Base-by-base conservation (phyloP, 2,329 filamentous ascomycete genomes). In the Chaetomium olivaceum region DNA sequence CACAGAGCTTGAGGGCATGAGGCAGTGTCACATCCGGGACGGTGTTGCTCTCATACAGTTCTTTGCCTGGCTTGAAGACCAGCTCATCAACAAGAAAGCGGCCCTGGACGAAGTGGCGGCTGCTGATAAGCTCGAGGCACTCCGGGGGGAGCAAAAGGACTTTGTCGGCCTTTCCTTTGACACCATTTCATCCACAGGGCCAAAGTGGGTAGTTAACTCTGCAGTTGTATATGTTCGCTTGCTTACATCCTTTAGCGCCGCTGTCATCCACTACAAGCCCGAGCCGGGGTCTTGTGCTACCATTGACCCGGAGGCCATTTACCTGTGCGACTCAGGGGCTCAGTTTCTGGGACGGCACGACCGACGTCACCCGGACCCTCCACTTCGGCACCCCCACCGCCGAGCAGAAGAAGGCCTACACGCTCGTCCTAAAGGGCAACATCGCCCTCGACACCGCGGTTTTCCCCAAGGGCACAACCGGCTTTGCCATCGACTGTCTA, bases 251-350 rank as follows among this genome's bases (percentile, higher is more conserved):
- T 43, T n/a, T 46, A 97, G 95, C 76, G 95, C 93, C 65, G 95
- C 95, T 5, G 86, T 99, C 14, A 99, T 99, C 65, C 95, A 99
- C 76, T 99, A 99, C 81, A 91, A 90, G 71, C 93, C 95, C 0
- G 91, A 97, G 74, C 87, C 85, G 63, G 92, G 91, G 23, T 89
- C 84, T 68, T 98, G 94, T 78, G 86, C 93, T 9, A 81, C 86
- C 31, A 92, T 99, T 71, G 92, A 99, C 71, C 92, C 92, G 0
- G 87, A 88, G 7, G 88, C 89, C 16, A 87, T 99, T 65, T 99
- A 99, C 74, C 87, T 99, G 2, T 99, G 95, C 76, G 95, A 99
- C 77, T 98, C 95, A 25, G 95, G 95, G 25, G 95, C 91, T n/a
- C 95, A 99, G 77, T 99, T 94, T 74, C 83, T 91, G 2, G 2